Conservation (phyloP, 768 basidiomycete species). For the Calocybe indica region DNA sequence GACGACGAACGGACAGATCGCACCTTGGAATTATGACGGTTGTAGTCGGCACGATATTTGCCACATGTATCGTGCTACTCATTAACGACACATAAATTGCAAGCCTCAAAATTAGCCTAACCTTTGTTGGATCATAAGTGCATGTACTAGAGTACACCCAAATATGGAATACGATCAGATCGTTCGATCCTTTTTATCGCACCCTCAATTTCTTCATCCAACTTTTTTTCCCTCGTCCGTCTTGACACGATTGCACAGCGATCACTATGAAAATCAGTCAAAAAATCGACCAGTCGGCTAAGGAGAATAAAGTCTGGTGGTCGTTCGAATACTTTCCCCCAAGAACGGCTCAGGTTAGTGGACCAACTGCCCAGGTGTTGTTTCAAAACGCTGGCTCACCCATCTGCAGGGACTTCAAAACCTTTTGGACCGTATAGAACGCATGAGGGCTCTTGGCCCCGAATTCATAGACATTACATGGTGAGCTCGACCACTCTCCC, state of each 20-base stretch:
- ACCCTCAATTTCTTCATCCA: slow-evolving; percentile 6
- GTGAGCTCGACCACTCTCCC: slow-evolving; percentile 27
- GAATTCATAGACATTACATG: slow-evolving; percentile 99
- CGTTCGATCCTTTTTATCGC: slow-evolving; percentile 13
- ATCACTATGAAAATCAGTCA: slow-evolving; percentile 86
- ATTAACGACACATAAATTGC: slow-evolving; percentile 21
- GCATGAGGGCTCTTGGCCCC: slow-evolving; percentile 91
- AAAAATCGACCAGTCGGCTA: slow-evolving; percentile 82
- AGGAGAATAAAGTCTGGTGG: slow-evolving; percentile 92
- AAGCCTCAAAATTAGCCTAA: not conserved
- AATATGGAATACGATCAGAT: slow-evolving; percentile 4
- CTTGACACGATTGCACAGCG: slow-evolving; percentile 17
- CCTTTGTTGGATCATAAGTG: no score
- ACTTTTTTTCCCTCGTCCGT: slow-evolving; percentile 6
- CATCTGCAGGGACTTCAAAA: slow-evolving; percentile 80
- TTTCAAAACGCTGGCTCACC: not conserved
- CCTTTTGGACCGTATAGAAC: slow-evolving; percentile 95
- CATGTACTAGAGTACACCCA: no score
- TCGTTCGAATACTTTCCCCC: slow-evolving; percentile 99
- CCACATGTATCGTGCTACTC: slow-evolving; percentile 46
- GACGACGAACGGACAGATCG: slow-evolving; percentile 25
- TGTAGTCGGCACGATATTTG: slow-evolving; percentile 42
- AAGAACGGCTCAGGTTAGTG: slow-evolving; percentile 80
- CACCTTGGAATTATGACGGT: slow-evolving; percentile 47
- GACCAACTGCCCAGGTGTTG: not conserved